These are phyloP conservation scores for Globisporangium camurandrum DNA, from an alignment of 352 stramenopile genomes.

Conservation along the genomic window DNA sequence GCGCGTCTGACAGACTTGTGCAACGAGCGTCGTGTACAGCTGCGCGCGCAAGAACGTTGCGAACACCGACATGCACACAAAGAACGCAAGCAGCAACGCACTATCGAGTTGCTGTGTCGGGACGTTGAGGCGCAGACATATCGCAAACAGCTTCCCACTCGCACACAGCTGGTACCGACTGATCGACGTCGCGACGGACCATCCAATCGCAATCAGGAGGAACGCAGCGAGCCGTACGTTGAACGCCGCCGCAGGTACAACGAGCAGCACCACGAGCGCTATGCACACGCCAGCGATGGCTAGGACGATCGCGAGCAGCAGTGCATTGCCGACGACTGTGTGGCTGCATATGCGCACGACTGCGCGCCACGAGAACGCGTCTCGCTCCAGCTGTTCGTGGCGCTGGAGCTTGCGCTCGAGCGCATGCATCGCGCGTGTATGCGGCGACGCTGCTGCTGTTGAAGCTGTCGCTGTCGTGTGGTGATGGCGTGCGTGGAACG, in stretches of 20 bases:
- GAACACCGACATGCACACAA: conserved; percentile 36
- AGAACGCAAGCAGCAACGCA: conserved; percentile 23
- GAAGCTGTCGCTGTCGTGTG: no score
- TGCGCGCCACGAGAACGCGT: conserved; percentile 8
- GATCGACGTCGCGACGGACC: conserved; percentile 32
- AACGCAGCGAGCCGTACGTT: conserved; percentile 30
- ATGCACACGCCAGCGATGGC: conserved; percentile 17
- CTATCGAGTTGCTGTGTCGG: conserved; percentile 20
- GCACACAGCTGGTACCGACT: conserved; percentile 33
- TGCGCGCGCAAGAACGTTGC: conserved; percentile 60
- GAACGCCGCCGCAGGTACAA: conserved; percentile 21
- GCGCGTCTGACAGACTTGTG: conserved; percentile 56
- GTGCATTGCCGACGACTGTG: conserved; percentile 17
- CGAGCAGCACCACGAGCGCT: conserved; percentile 20
- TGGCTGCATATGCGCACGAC: conserved; percentile 22
- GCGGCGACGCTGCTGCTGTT: no score
- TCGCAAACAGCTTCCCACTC: conserved; percentile 25
- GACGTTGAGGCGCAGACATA: conserved; percentile 27
- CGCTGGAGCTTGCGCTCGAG: conserved; percentile 34
- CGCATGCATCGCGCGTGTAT: background rate
- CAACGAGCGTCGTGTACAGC: conserved; percentile 56
- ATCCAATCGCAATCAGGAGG: conserved; percentile 36
- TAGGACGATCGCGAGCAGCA: conserved; percentile 21
- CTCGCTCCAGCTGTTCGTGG: conserved; percentile 15
- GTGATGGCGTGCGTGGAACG: conserved; percentile 35